Base-by-base conservation (phyloP, 2,329 filamentous ascomycete species). In the Gliomastix tumulicola region DNA sequence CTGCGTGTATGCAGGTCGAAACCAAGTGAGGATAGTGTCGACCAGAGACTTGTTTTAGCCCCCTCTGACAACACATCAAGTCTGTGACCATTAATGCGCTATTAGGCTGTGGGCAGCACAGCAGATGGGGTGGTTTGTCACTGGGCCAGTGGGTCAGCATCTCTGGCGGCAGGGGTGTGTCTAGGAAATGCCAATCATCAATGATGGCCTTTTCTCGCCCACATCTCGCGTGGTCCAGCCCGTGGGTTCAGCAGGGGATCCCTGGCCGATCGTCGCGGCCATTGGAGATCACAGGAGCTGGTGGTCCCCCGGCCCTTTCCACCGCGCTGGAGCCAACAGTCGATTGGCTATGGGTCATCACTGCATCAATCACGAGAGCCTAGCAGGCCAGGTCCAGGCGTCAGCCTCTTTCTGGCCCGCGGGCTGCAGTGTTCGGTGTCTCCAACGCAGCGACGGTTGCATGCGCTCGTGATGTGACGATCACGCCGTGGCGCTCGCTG, bases 211-310 rank as follows among this genome's bases (percentile, higher is more conserved):
- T 16, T 28, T 13, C 18, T 22, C 32, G 21, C 25, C 38, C 30
- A 33, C 34, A 37, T 36, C 38, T 40, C 38, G 38, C 38, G 38
- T 40, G 38, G 38, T 28, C 34, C 17, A 30, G 31, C 20, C 34
- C 34, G 31, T 22, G 34, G 30, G 22, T 13, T 30, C 23, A 22
- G 34, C 30, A 13, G 25, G 34, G 36, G 38, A 11, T 18, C 38
- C 34, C 31, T 34, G 35, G 21, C 9, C 30, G 38, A 40, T 40
- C 38, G 38, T 21, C 38, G 38, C 38, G 30, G 38, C 27, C 38
- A 21, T 33, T 40, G 38, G 38, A 40, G 38, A 40, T 40, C 38
- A 40, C 38, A 40, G 38, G 38, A 40, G 34, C n/a, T n/a, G n/a
- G 19, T 19, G 15, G 17, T 28, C 12, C 21, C 20, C n/a, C 21